phyloP scores from a whole-genome alignment of 345 rosid genomes.

The Salix udensis region DNA sequence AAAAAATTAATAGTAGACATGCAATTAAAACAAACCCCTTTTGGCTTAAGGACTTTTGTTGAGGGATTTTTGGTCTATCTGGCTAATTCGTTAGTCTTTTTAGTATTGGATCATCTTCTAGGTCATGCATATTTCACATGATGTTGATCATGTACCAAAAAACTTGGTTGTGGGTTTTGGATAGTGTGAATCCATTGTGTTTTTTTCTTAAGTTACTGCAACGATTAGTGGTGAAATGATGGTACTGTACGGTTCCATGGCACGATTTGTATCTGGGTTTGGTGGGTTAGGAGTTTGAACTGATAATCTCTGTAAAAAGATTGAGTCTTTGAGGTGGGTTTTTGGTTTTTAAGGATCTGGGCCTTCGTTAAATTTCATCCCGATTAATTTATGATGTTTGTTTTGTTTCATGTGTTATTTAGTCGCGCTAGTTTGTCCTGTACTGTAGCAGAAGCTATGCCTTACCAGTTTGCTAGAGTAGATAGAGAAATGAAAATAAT shows the following conservation, averaged over 20 bases:
- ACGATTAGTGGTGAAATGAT: conserved; percentile 6
- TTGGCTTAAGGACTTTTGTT: neutral
- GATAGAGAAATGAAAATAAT: neutral
- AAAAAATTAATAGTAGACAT: neutral
- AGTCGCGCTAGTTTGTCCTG: neutral
- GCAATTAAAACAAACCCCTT: conserved; percentile 2
- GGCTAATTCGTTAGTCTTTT: neutral
- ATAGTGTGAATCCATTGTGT: neutral
- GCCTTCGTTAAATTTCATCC: neutral
- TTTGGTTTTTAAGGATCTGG: conserved; percentile 3
- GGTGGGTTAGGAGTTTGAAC: conserved; percentile 23
- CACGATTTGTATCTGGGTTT: conserved; percentile 10
- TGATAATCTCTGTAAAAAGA: neutral
- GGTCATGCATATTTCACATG: conserved; percentile 6
- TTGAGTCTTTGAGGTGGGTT: conserved; percentile 11
- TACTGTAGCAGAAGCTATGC: neutral
- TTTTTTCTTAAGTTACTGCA: neutral
- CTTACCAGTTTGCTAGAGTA: neutral
- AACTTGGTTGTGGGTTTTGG: conserved; percentile 13
- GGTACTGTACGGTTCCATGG: conserved; percentile 2
- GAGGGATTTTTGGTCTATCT: neutral
- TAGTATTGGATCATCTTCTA: neutral
- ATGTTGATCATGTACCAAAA: conserved; percentile 5
- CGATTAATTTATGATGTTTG: neutral
- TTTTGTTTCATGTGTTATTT: neutral